Evolutionary conservation across 768 basidiomycete species (phyloP), one percentile per base, ranked within the genome.

Genomic region (Pleurotus giganteus): DNA sequence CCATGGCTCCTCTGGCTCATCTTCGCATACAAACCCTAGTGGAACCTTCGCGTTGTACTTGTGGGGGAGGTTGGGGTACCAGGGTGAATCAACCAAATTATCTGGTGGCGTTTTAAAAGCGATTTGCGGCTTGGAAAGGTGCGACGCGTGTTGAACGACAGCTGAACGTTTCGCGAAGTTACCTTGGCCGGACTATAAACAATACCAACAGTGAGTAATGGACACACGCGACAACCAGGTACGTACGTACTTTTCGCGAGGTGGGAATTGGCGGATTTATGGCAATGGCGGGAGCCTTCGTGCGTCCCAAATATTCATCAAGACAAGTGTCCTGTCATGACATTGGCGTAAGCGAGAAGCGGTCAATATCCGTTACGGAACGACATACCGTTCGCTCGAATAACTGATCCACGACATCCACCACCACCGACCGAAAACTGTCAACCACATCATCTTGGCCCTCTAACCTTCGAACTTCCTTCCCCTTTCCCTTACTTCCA

Each of bases 11-110:
- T 51, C 49, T 4, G 49, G 34, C 21, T 51, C 49, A 24, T 37
- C 49, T 32, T 51, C 49, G 17, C 31, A 51, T 37, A 74, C 66
- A 63, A 88, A 82, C 12, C 88, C 88, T n/a, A 94, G 74, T 1
- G 93, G 91, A 0, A 94, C 86, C 66, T 85, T 78, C 2, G 92
- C 88, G 64, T 95, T 86, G 67, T 84, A 88, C 70, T 97, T 98
- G 62, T 84, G 82, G 0, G 79, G 67, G 15, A 97, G 74, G 2
- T 76, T 72, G 0, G 93, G 90, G 55, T 76, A 77, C 84, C 91
- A 95, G 0, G 81, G 75, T 2, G 77, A 70, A 36, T 62, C 61
- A 53, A 82, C 77, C 21, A 67, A 72, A 61, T 91, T 93, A 64
- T 87, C 77, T 6, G 73, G 70, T 44, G 76, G 76, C 23, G 72